phyloP scores from a whole-genome alignment of 192 early-diverging fungal genomes.

The Coemansia sp. region DNA sequence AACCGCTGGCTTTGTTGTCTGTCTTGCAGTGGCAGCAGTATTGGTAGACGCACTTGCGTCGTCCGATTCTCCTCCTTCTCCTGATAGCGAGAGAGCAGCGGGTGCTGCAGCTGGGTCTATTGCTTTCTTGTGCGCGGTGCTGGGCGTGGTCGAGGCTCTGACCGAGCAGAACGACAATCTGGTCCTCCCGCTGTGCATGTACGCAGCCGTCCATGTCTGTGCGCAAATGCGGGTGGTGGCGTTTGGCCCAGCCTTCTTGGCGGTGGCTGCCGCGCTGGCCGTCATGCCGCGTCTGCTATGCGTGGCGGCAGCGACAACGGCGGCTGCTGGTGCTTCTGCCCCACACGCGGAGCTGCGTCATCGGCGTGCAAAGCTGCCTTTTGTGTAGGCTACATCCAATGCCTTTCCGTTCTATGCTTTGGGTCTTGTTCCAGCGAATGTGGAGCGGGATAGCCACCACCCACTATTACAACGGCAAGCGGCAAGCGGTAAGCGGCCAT shows the following conservation, averaged over 20 bases:
- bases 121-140: conserved; percentile 17
- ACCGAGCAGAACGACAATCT: conserved; percentile 96
- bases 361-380: too few species aligned
- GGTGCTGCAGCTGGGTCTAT: conserved; percentile 10
- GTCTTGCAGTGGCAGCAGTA: conserved; percentile 51
- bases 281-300: neutral
- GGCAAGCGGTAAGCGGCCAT: too few species aligned
- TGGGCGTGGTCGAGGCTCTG: conserved; percentile 79
- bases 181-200: conserved; percentile 79
- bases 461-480: too few species aligned
- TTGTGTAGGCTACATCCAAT: too few species aligned
- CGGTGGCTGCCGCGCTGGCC: neutral
- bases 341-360: too few species aligned
- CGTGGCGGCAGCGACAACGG: too few species aligned
- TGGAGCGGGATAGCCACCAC: too few species aligned
- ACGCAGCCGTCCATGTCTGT: conserved; percentile 26
- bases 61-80: neutral
- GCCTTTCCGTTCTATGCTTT: too few species aligned
- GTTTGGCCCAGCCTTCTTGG: neutral
- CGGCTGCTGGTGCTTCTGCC: too few species aligned
- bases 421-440: too few species aligned
- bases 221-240: conserved; percentile 5
- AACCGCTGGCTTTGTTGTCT: conserved; percentile 74
- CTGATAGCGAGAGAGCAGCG: neutral
- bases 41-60: conserved; percentile 8